Evolutionary conservation across 1,284 basidiomycete genomes (phyloP), one percentile per base, ranked within the genome.

Genomic region (Apiotrichum sp.): DNA sequence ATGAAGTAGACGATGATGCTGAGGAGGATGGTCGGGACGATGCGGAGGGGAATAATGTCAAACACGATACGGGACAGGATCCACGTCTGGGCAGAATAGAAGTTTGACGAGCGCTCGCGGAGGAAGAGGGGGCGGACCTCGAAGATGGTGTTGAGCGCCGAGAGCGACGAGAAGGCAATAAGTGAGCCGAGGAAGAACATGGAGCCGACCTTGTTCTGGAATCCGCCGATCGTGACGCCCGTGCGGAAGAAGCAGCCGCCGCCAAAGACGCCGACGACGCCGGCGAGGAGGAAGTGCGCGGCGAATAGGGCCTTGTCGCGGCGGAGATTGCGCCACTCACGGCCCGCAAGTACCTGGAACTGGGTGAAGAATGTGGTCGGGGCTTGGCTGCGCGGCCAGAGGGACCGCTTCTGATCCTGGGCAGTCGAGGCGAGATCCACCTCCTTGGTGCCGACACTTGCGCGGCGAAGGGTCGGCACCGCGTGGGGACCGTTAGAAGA

Each of bases 1-100:
- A 95, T 75, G 86, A 89, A 95, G 69, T 98, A 98, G 4, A 96
- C 86, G 66, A 98, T 96, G 6, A 89, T 87, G 32, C 93, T 92
- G 61, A 93, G 91, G 63, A 98, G 82, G 64, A 98, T 83, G 0
- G 95, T 92, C 6, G 95, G 95, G 6, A 98, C 87, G 16, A 98
- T 83, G 29, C 95, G 86, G n/a, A 98, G 80, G 0, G 95, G 95
- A 5, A 98, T 79, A 60, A 97, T 90, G 72, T 98, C 95, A 73
- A 97, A 98, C 14, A 98, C 82, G 53, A 96, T 85, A 80, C 97
- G 97, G 54, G 92, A 89, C 1, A 88, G 80, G 74, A 98, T 97
- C 93, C 61, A 62, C 29, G 61, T 52, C 48, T 55, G 52, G 0
- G 87, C 83, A 62, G 71, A 70, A 66, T 91, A 93, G 69, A 88